Evolutionary conservation across 2,329 filamentous ascomycete genomes (phyloP).

Genomic region (Myotisia sp.): DNA sequence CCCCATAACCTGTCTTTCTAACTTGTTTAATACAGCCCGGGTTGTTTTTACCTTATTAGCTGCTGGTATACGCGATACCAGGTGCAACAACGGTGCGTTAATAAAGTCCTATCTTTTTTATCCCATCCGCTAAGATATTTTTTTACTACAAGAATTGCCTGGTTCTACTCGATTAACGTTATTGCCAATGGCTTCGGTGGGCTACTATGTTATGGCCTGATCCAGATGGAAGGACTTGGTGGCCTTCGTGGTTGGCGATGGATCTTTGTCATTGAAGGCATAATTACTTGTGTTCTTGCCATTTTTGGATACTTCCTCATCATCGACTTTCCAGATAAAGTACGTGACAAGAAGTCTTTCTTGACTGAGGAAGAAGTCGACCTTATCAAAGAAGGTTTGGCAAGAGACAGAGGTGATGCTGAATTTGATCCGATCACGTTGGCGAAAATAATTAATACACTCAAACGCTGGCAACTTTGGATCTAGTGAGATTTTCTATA

Average conservation of each 20-base stretch:
- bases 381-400: conserved; percentile 37
- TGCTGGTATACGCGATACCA: conserved; percentile 45
- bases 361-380: conserved; percentile 28
- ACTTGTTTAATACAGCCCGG: too few species aligned
- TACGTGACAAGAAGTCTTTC: conserved; percentile 20
- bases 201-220: conserved; percentile 31
- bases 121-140: too few species aligned
- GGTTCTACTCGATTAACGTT: conserved; percentile 37
- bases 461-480: conserved; percentile 8
- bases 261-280: conserved; percentile 41
- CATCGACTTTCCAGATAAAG: conserved; percentile 23
- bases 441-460: conserved; percentile 20
- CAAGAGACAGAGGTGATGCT: conserved; percentile 40
- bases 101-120: conserved; percentile 6
- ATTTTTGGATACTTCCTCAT: conserved; percentile 20
- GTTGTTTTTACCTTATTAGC: conserved; percentile 51
- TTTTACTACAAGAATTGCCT: conserved; percentile 20
- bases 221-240: conserved; percentile 29
- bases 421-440: conserved; percentile 34
- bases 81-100: conserved; percentile 23
- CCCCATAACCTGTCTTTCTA: too few species aligned
- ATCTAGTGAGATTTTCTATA: conserved; percentile 9
- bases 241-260: conserved; percentile 39
- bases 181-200: conserved; percentile 35
- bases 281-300: conserved; percentile 16